Percentiles rank a stretch among this genome's conserved stretches.
phyloP scores from a whole-genome alignment of 2,329 filamentous ascomycete species.

The Sporothrix pallida region DNA sequence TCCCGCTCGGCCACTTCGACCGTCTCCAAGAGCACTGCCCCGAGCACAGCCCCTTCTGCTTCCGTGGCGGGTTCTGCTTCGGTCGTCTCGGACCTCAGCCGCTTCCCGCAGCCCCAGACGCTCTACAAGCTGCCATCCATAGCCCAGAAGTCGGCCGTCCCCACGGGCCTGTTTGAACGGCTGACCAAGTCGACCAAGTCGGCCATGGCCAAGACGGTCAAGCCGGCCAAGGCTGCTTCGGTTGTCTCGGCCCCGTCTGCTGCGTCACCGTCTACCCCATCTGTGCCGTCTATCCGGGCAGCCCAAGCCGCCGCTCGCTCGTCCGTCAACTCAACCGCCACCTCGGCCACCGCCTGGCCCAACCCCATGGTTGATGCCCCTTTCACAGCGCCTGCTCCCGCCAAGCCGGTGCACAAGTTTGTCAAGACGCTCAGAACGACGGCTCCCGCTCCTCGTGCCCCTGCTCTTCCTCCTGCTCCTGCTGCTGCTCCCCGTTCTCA shows the following conservation, averaged over 20 bases:
- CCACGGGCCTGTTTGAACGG: not conserved
- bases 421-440: too few species aligned
- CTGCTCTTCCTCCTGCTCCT: not conserved
- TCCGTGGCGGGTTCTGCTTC: not conserved
- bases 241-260: too few species aligned
- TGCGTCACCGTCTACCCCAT: too few species aligned
- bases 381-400: too few species aligned
- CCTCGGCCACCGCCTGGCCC: too few species aligned
- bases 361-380: too few species aligned
- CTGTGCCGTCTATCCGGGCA: too few species aligned
- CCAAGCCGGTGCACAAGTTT: too few species aligned
- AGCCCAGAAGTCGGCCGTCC: not conserved
- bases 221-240: too few species aligned
- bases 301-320: too few species aligned
- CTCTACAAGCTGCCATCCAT: not conserved
- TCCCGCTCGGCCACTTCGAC: not conserved
- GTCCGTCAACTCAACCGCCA: too few species aligned
- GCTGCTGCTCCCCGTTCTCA: not conserved
- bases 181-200: not conserved
- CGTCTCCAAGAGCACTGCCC: not conserved
- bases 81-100: not conserved
- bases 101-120: not conserved
- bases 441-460: not conserved
- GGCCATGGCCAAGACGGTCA: not conserved
- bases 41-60: not conserved